Percentiles rank a stretch among this genome's conserved stretches.
Conservation (phyloP, 768 basidiomycete genomes). For the Boletus reticuloceps region DNA sequence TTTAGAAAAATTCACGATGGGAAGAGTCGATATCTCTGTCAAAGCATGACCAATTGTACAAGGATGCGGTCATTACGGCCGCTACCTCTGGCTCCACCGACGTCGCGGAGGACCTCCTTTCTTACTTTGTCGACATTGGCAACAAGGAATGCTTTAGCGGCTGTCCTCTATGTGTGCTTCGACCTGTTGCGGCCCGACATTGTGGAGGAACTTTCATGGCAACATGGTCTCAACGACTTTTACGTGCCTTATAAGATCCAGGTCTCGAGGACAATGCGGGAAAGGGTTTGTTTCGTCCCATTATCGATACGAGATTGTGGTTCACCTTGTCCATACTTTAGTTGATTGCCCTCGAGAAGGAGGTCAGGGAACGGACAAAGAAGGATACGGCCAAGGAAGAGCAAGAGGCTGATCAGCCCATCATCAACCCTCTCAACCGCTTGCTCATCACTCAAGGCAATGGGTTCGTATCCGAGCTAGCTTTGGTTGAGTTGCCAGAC, state of each 20-base stretch:
- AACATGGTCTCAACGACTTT: conserved; percentile 93
- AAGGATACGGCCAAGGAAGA: conserved; percentile 89
- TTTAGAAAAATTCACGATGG: conserved; percentile 91
- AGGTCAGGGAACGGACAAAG: conserved; percentile 83
- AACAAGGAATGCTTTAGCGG: conserved; percentile 98
- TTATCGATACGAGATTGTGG: conserved; percentile 5
- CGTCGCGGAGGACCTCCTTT: conserved; percentile 90
- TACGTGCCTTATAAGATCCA: conserved; percentile 97
- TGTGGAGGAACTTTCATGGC: conserved; percentile 95
- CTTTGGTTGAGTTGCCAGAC: neutral
- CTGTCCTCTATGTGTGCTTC: conserved; percentile 87
- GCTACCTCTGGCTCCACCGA: conserved; percentile 81
- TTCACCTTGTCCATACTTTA: conserved; percentile 26
- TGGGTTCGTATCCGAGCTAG: conserved; percentile 35
- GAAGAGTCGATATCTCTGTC: conserved; percentile 94
- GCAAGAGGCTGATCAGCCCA: conserved; percentile 79
- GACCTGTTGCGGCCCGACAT: conserved; percentile 92
- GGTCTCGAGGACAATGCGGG: conserved; percentile 73
- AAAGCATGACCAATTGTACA: conserved; percentile 96
- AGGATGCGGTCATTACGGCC: conserved; percentile 93
- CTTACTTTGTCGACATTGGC: conserved; percentile 97
- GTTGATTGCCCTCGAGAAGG: conserved; percentile 81
- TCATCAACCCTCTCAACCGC: conserved; percentile 76
- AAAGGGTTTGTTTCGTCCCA: conserved; percentile 50
- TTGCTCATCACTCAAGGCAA: conserved; percentile 76